These are phyloP conservation scores for Fusarium sp. DNA, from an alignment of 2,329 filamentous ascomycete genomes.

Conservation along the genomic window DNA sequence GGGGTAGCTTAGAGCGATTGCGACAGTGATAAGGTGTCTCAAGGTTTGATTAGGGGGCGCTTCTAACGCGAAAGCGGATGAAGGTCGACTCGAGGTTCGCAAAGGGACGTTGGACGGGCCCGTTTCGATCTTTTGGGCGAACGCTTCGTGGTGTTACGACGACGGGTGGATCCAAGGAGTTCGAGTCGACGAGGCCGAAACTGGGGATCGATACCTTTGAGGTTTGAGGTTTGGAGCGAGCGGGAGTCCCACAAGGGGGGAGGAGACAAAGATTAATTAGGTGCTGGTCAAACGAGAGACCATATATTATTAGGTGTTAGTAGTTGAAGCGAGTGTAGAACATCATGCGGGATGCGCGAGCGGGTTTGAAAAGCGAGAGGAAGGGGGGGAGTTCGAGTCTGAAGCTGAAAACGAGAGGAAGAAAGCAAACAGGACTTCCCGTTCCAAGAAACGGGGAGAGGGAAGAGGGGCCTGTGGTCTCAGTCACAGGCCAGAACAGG, in stretches of 20 bases:
- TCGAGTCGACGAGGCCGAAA: conserved; percentile 17
- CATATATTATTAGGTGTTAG: conserved; percentile 5
- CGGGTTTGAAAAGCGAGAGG: conserved; percentile 16
- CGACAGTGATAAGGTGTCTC: not conserved
- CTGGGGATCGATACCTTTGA: conserved; percentile 10
- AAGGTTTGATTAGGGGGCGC: not conserved
- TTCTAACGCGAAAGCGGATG: not conserved
- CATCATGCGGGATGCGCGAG: conserved; percentile 34
- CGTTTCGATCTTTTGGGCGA: conserved; percentile 14
- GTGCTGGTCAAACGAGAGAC: conserved; percentile 3
- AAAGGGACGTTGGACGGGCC: not conserved
- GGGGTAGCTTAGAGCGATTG: not conserved
- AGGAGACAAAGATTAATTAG: conserved; percentile 2
- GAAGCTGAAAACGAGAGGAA: conserved; percentile 24
- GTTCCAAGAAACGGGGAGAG: conserved; percentile 4
- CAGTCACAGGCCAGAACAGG: conserved; percentile 27
- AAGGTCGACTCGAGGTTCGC: not conserved
- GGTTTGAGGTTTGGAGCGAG: conserved; percentile 10
- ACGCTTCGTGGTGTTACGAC: conserved; percentile 24
- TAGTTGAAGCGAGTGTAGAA: conserved; percentile 38
- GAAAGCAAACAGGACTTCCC: conserved; percentile 17
- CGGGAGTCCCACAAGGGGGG: not conserved
- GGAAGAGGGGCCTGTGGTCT: not conserved
- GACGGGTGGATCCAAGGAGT: conserved; percentile 18
- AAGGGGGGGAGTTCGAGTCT: conserved; percentile 10